Conservation (phyloP, 495 filamentous ascomycete species). For the Penicillium argentinense region DNA sequence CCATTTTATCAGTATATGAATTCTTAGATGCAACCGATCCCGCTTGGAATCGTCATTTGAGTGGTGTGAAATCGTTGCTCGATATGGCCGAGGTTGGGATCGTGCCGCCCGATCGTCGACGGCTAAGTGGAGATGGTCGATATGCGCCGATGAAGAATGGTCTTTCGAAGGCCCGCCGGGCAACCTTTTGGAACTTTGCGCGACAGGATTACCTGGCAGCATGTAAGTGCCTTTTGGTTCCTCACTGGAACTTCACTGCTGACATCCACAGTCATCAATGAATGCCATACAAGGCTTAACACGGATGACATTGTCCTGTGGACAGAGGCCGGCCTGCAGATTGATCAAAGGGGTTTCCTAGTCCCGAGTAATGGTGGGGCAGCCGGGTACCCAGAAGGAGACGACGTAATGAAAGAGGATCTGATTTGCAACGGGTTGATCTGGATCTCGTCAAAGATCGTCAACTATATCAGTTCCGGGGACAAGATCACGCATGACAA, state of each 20-base stretch:
- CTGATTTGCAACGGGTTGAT: constrained; percentile 61
- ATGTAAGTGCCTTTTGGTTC: constrained; percentile 39
- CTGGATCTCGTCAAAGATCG: constrained; percentile 62
- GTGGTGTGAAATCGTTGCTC: constrained; percentile 61
- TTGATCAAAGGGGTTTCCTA: constrained; percentile 57
- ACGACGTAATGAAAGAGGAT: constrained; percentile 58
- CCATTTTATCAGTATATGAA: constrained; percentile 64
- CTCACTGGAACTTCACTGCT: constrained; percentile 4
- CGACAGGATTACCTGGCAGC: constrained; percentile 64
- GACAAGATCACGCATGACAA: constrained; percentile 41
- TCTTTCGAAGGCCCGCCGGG: constrained; percentile 55
- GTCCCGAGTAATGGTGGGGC: constrained; percentile 50
- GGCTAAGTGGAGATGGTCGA: constrained; percentile 34
- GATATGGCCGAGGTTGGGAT: constrained; percentile 65
- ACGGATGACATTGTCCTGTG: constrained; percentile 60
- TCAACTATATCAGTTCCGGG: constrained; percentile 59
- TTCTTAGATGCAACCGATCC: constrained; percentile 60
- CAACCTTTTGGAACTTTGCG: constrained; percentile 67
- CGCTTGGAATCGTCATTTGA: constrained; percentile 64
- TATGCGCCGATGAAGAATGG: constrained; percentile 33
- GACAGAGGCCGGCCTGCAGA: constrained; percentile 59
- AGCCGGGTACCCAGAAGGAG: constrained; percentile 46
- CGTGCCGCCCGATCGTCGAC: constrained; percentile 52
- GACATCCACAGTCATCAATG: constrained; percentile 54
- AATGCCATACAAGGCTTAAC: constrained; percentile 58